Conservation (phyloP, 495 filamentous ascomycete genomes). For the Paragyromitra xinjiangensis region DNA sequence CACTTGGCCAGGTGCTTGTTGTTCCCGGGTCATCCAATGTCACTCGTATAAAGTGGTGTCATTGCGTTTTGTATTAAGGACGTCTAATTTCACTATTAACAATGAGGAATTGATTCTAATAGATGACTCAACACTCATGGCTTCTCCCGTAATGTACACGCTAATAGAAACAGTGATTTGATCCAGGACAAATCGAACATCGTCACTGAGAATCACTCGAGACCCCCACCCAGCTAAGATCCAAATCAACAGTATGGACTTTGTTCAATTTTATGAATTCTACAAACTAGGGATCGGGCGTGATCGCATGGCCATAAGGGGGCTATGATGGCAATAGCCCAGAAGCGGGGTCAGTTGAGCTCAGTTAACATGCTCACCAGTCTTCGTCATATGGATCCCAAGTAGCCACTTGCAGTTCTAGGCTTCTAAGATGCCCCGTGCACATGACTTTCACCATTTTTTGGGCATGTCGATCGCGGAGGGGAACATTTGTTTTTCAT, state of each 20-base stretch:
- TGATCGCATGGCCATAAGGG: neutral
- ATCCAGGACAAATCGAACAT: neutral
- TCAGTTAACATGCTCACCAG: neutral
- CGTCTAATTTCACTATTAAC: neutral
- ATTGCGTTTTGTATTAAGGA: neutral
- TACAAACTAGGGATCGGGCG: neutral
- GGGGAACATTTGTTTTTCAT: slow-evolving; percentile 8
- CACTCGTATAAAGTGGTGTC: neutral
- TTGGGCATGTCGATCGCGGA: neutral
- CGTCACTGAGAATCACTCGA: slow-evolving; percentile 24
- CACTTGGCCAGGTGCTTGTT: neutral
- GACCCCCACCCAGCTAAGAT: neutral
- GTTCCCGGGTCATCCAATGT: neutral
- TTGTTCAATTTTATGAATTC: neutral
- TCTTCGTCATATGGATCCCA: neutral
- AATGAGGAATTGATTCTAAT: neutral
- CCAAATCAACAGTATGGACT: neutral
- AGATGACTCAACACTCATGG: neutral
- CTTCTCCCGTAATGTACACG: no score
- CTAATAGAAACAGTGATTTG: neutral
- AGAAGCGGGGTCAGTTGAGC: slow-evolving; percentile 6
- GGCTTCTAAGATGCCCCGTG: slow-evolving; percentile 4
- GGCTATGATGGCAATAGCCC: neutral
- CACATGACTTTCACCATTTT: neutral
- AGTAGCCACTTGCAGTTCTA: neutral